Conservation (phyloP, 2,329 filamentous ascomycete species). For the Beauveria brongniartii region DNA sequence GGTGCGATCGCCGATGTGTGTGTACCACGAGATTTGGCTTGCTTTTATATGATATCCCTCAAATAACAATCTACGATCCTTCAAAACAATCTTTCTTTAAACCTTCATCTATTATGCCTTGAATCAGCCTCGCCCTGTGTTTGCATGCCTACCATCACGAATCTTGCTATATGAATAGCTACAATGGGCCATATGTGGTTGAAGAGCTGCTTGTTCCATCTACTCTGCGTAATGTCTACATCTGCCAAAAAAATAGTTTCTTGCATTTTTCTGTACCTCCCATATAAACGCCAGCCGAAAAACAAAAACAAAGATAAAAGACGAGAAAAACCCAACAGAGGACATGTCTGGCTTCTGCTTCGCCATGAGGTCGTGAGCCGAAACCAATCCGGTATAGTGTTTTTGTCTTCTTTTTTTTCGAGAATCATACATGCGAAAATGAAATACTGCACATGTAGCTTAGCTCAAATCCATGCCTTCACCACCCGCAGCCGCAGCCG, state of each 20-base stretch:
- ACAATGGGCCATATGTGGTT: background rate
- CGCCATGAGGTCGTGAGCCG: background rate
- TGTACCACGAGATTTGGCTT: background rate
- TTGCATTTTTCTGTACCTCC: background rate
- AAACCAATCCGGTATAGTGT: background rate
- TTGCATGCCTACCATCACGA: too few species aligned
- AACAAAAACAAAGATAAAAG: conserved; percentile 12
- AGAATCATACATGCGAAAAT: background rate
- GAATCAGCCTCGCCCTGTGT: too few species aligned
- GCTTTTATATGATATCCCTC: conserved; percentile 3
- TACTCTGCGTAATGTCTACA: background rate
- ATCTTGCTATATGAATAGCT: background rate
- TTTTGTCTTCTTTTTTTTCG: background rate
- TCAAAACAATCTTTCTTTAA: background rate
- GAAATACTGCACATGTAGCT: conserved; percentile 4
- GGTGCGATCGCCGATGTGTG: too few species aligned
- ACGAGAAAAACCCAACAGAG: background rate
- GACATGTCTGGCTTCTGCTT: background rate
- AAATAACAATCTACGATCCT: conserved; percentile 2
- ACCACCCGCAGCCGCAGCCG: conserved; percentile 4
- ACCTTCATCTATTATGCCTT: too few species aligned
- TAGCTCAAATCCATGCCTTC: conserved; percentile 43
- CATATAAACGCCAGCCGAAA: conserved; percentile 6
- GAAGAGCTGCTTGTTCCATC: background rate
- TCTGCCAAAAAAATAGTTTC: background rate